Evolutionary conservation across 495 filamentous ascomycete species (phyloP).

Genomic region (Jackrogersella minutella): DNA sequence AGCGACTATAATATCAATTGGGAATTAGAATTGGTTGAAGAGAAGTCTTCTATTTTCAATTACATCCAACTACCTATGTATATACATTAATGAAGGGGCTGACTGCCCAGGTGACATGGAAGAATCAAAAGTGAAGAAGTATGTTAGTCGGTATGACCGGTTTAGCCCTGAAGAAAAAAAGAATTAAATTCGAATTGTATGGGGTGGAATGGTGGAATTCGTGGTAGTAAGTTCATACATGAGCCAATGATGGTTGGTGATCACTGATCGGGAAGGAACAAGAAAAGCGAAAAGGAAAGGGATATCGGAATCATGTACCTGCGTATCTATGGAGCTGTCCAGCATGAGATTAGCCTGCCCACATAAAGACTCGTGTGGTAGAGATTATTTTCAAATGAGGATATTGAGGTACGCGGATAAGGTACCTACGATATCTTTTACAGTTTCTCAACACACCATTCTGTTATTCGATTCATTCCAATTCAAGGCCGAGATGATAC

Average conservation of each 20-base stretch:
- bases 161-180: background rate
- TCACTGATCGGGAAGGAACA: background rate
- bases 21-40: background rate
- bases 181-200: background rate
- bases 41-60: slow-evolving; percentile 6
- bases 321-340: slow-evolving; percentile 2
- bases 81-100: slow-evolving; percentile 1
- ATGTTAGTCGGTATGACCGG: background rate
- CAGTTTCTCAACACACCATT: slow-evolving; percentile 2
- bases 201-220: background rate
- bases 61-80: too few species aligned
- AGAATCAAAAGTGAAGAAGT: slow-evolving; percentile 6
- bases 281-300: background rate
- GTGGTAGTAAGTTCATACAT: slow-evolving; percentile 14
- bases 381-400: background rate
- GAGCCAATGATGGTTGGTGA: slow-evolving; percentile 6
- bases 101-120: too few species aligned
- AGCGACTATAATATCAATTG: slow-evolving; percentile 15
- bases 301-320: slow-evolving; percentile 22
- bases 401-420: too few species aligned
- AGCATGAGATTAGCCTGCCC: slow-evolving; percentile 31
- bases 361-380: slow-evolving; percentile 9
- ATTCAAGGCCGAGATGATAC: background rate
- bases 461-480: background rate
- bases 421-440: slow-evolving; percentile 2